Base-by-base conservation (phyloP, 2,329 filamentous ascomycete genomes). In the Orbilia javanica region DNA sequence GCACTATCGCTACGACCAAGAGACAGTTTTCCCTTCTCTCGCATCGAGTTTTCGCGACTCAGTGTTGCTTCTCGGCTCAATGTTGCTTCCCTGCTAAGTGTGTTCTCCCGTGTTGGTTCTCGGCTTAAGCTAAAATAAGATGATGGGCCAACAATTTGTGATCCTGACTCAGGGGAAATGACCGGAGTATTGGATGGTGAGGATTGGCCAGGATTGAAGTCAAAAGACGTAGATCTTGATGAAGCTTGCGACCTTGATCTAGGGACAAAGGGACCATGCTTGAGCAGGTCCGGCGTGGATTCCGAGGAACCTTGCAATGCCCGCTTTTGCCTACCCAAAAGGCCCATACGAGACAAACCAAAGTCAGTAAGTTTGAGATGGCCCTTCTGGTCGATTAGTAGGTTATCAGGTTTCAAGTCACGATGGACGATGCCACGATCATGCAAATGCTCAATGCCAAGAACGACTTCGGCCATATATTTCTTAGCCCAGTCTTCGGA, bases 401-500 rank as follows among this genome's bases (percentile, higher is more conserved):
- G 88, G 83, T 99, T 99, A 83, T 99, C 96, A 0, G 96, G 96
- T 84, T 99, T 99, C 78, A 99, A 85, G 83, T 99, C 96, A 82
- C 96, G 92, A 85, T 99, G 96, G 52, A 99, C 95, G 83, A 99
- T 97, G 76, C 95, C 93, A 75, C 95, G 90, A 83, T 91, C 93
- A 85, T 99, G 96, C 55, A 99, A 87, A 86, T 99, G 94, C 83
- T 99, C 94, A 42, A 99, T 93, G 18, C 96, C 96, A n/a, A 98
- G 88, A 64, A 99, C 91, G 52, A 99, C 95, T 85, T 99, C 96
- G 2, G 93, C 96, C 44, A 98, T 88, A 83, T 99, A 99, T 83
- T 97, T 98, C 86, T 96, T 96, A 2, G 93, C 94, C 96, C 96
- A 99, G 81, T 98, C 95, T 85, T 99, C 96, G 0, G 94, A 92